Percentiles rank a stretch among this genome's conserved stretches.
phyloP scores from a whole-genome alignment of 257 asterid species.

The Oldenlandia corymbosa region DNA sequence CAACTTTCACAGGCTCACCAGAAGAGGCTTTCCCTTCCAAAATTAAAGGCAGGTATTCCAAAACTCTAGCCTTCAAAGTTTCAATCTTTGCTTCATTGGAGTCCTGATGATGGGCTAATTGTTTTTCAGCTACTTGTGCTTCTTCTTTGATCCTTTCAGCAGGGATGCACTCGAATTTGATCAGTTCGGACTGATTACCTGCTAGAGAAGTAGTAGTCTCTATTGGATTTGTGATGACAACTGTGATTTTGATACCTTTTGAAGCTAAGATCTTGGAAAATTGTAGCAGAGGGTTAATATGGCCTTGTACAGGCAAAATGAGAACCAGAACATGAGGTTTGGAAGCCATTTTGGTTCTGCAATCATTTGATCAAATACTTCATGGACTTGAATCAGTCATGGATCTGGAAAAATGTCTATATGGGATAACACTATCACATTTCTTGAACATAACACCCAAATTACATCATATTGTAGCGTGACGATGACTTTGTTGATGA shows the following conservation, averaged over 20 bases:
- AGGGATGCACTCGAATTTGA: slow-evolving; percentile 1
- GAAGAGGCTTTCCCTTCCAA: not conserved
- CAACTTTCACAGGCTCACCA: not conserved
- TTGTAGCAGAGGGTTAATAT: slow-evolving; percentile 4
- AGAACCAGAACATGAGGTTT: not conserved
- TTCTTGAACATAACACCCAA: no score
- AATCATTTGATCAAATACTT: no score
- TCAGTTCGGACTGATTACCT: not conserved
- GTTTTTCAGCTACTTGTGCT: not conserved
- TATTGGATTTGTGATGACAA: not conserved
- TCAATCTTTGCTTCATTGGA: not conserved
- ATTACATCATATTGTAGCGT: no score
- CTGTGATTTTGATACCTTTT: slow-evolving; percentile 2
- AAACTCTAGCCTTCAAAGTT: not conserved
- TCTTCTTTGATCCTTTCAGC: not conserved
- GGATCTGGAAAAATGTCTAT: no score
- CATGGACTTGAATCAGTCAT: no score
- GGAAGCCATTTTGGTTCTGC: not conserved
- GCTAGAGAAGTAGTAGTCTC: not conserved
- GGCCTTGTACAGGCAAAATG: not conserved
- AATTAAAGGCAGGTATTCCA: not conserved
- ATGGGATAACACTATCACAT: no score
- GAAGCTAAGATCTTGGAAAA: slow-evolving; percentile 8
- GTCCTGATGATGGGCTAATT: no score
- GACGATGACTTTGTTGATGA: no score